phyloP scores from a whole-genome alignment of 2,329 filamentous ascomycete genomes.

The Tothia fuscella region DNA sequence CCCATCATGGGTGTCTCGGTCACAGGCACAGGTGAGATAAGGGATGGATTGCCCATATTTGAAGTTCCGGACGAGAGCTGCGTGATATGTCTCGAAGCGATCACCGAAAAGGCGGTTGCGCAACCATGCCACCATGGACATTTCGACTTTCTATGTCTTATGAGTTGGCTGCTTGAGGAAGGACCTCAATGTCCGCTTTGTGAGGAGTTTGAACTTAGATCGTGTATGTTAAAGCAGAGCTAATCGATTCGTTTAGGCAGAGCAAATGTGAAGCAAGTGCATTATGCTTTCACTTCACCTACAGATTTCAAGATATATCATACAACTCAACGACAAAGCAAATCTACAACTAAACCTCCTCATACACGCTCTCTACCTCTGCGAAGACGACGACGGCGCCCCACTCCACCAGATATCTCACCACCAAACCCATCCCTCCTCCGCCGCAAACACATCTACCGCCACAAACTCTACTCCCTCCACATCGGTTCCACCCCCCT shows the following conservation, averaged over 20 bases:
- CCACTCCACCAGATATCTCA: not conserved
- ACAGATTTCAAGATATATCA: slow-evolving; percentile 47
- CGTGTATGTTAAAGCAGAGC: not conserved
- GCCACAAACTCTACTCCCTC: slow-evolving; percentile 57
- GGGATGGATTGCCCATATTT: too few relatives aligned
- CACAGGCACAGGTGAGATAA: too few relatives aligned
- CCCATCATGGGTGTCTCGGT: too few relatives aligned
- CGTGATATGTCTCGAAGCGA: slow-evolving; percentile 73
- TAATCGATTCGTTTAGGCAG: slow-evolving; percentile 31
- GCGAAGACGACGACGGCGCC: slow-evolving; percentile 19
- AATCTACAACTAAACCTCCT: not conserved
- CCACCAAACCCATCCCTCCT: slow-evolving; percentile 32
- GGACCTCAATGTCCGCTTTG: slow-evolving; percentile 65
- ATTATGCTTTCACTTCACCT: slow-evolving; percentile 48
- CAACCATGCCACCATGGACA: slow-evolving; percentile 66
- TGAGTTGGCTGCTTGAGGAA: slow-evolving; percentile 66
- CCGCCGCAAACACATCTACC: slow-evolving; percentile 62
- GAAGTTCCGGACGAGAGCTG: slow-evolving; percentile 43
- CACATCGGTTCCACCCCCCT: slow-evolving; percentile 71
- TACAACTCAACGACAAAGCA: slow-evolving; percentile 14
- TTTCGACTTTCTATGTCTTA: slow-evolving; percentile 77
- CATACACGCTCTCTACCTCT: slow-evolving; percentile 10
- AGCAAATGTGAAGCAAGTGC: slow-evolving; percentile 44
- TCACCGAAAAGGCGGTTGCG: slow-evolving; percentile 61
- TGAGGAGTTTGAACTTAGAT: slow-evolving; percentile 39